Evolutionary conservation across 2,329 filamentous ascomycete species (phyloP).

Genomic region (Colletotrichum paranaense): DNA sequence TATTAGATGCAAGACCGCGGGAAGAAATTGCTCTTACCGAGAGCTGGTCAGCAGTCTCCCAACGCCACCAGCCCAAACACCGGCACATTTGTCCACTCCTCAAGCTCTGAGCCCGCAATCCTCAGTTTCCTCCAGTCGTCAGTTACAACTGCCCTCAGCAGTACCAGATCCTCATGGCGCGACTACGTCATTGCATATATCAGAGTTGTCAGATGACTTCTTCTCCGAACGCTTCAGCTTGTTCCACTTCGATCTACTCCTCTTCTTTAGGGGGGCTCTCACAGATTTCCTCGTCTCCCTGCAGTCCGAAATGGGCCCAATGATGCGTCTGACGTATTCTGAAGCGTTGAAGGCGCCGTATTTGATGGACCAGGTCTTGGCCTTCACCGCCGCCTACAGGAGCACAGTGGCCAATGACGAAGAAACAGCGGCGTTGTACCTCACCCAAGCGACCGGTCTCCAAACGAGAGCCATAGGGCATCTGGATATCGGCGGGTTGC

Average conservation of each 20-base stretch:
- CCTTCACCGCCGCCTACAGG: constrained; percentile 55
- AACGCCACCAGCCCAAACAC: not conserved
- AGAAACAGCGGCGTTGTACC: constrained; percentile 41
- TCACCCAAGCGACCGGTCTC: constrained; percentile 53
- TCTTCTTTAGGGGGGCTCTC: not conserved
- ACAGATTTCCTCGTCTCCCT: not conserved
- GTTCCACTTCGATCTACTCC: constrained; percentile 1
- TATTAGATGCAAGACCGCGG: constrained; percentile 51
- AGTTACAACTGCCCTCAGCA: not conserved
- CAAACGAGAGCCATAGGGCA: constrained; percentile 55
- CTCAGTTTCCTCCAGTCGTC: not conserved
- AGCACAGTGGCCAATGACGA: constrained; percentile 41
- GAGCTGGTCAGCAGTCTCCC: not conserved
- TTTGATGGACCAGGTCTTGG: constrained; percentile 59
- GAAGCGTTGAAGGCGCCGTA: constrained; percentile 48
- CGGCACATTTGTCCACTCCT: constrained; percentile 39
- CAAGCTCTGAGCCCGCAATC: constrained; percentile 47
- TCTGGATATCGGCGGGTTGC: constrained; percentile 45
- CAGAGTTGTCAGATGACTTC: not conserved
- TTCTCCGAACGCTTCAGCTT: constrained; percentile 3
- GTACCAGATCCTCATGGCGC: too few relatives aligned
- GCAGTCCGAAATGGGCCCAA: not conserved
- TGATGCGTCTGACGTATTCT: not conserved
- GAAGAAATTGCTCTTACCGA: constrained; percentile 47
- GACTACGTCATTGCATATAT: not conserved